Evolutionary conservation across 371 early-diverging fungal genomes (phyloP), one percentile per base, ranked within the genome.

Genomic region (Batkoa obscura): DNA sequence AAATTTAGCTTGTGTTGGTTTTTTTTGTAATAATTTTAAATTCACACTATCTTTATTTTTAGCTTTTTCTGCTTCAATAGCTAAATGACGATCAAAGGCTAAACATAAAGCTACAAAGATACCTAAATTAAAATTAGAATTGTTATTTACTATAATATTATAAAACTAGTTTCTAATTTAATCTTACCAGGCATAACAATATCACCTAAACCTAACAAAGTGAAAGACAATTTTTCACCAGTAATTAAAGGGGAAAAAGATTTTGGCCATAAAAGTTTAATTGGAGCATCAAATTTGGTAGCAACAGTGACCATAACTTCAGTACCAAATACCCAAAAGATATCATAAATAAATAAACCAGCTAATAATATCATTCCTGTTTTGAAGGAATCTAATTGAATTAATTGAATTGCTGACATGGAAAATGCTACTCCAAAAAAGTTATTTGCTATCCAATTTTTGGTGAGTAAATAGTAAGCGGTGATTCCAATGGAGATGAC

Each of bases 311-410:
- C 93, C 98, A 97, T 97, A 49, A 97, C 98, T 53, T 90, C 90
- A 1, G 96, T 94, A 34, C 94, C 94, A 74, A 95, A 97, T 54
- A 97, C 98, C 96, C 96, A 97, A 62, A 95, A 97, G 56, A 97
- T 83, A 67, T 97, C 98, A 64, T 97, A 97, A 47, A 92, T 64
- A 70, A 97, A 97, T 43, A 97, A 70, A 34, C 90, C 94, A 45
- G 78, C 69, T 37, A 97, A 76, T 45, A 97, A 75, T 43, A 90
- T 84, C 71, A 91, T 86, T 30, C 94, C 98, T 0, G 94, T 94
- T 67, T 80, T 79, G 78, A 94, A 92, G 0, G 93, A 89, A 65
- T 94, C 95, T 42, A 95, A 73, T 1, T 85, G 78, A 38, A 97
- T 72, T 36, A 95, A 71, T 56, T 81, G 81, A 57, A 95, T 83